Evolutionary conservation across 148 eudicot genomes (phyloP), one percentile per base, ranked within the genome.

Genomic region (Cornus florida): DNA sequence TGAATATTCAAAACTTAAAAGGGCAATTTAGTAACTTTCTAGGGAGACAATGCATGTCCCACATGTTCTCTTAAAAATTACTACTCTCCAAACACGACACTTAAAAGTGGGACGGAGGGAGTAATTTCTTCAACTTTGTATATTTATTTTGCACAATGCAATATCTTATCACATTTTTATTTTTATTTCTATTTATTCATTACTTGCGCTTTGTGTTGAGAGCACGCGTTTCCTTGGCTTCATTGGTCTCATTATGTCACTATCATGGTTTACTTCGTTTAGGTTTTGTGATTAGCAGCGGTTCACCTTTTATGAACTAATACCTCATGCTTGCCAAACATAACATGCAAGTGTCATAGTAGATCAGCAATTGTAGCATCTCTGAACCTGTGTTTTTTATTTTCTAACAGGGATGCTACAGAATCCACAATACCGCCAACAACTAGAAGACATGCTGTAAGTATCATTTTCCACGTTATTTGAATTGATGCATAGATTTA

Each of bases 391-490:
- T 73, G 7, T 74, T 72, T 33, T 71, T 48, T 81, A 53, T 78
- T 72, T 71, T 70, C 20, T 67, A 35, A 79, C 89, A 97, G 99
- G 95, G 98, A 94, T 97, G 99, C 87, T 94, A 50, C 99, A 97
- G 78, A 94, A 97, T 88, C 99, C 98, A 8, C 84, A 83, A 53
- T 91, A 94, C 77, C 97, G 95, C 80, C 93, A 90, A 87, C 99
- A 94, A 79, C 86, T 97, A 73, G 93, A 94, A 77, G 97, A 92
- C 69, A 94, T 97, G 99, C 74, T 97, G 99, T 97, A 88, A 87
- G 97, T 87, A 56, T 48, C 60, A 67, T 67, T 24, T 75, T 39
- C 24, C 14, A 57, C 23, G 77, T 20, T 69, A 23, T 28, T 39
- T 73, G 76, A 67, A 70, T 38, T 16, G 35, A 67, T 22, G 48